Base-by-base conservation (phyloP, 179 eudicot species). In the Silene vulgaris region DNA sequence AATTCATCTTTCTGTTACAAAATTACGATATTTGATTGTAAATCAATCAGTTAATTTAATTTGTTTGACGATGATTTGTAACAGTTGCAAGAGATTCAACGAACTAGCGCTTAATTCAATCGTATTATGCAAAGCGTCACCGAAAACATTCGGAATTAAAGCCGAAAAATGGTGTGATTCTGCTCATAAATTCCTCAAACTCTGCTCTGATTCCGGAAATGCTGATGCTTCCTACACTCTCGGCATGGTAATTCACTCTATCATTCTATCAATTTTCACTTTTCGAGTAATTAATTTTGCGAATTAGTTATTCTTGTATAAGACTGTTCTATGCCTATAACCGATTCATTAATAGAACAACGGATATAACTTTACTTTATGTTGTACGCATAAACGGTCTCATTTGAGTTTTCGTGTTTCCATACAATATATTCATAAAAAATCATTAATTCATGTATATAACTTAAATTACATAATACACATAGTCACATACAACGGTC, bases 21-120 rank as follows among this genome's bases (percentile, higher is more conserved):
- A 62, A 64, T 32, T 75, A 30, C 1, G 3, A 64, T 64, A 43
- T 35, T 68, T 23, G 26, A 23, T 23, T 1, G 19, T 52, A 52
- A 52, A 8, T 52, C n/a, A 52, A 9, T 37, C 26, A 16, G 1
- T 52, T 13, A 52, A 14, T 50, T 72, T 4, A 16, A 2, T 52
- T 56, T 72, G 75, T 50, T n/a, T 72, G 64, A 62, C 61, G 20
- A 19, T 21, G 59, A 52, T 52, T 52, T 56, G 30, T 12, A 69
- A 83, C 94, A 91, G 97, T 74, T 89, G 97, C 82, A 91, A 88
- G 75, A 86, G 97, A 81, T 74, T 89, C 3, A 85, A 91, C 56
- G 88, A 79, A 29, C 74, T 91, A 71, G 94, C 89, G n/a, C 78
- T 82, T 0, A 83, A 83, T 74, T 81, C 90, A 1, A 73, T 80